A percentile compares a stretch with the other conserved stretches of the same genome.
Conservation (phyloP, 306 rosid species). For the Vicia villosa region DNA sequence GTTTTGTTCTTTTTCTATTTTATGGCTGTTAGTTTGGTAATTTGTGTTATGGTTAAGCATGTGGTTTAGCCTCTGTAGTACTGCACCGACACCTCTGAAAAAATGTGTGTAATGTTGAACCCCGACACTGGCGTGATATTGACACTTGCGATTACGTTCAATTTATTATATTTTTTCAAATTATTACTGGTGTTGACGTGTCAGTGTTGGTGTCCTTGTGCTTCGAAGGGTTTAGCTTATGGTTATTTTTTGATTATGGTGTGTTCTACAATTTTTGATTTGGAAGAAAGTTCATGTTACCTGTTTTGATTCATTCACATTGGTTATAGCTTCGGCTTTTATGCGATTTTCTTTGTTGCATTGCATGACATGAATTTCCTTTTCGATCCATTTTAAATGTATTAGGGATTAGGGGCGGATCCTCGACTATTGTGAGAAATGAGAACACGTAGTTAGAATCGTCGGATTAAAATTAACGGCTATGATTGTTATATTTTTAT, state of each 20-base stretch:
- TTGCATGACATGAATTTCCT: constrained; percentile 3
- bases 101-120: too few relatives aligned
- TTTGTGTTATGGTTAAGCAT: too few relatives aligned
- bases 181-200: too few relatives aligned
- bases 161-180: too few relatives aligned
- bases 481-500: not conserved
- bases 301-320: constrained; percentile 13
- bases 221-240: too few relatives aligned
- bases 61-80: too few relatives aligned
- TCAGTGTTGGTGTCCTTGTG: too few relatives aligned
- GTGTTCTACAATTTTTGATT: not conserved
- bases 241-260: constrained; percentile 12
- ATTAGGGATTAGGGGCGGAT: constrained; percentile 37
- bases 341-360: constrained; percentile 18
- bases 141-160: too few relatives aligned
- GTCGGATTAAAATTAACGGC: not conserved
- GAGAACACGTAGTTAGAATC: not conserved
- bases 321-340: constrained; percentile 22
- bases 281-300: not conserved
- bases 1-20: too few relatives aligned
- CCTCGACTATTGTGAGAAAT: not conserved
- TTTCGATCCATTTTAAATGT: constrained; percentile 32
- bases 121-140: too few relatives aligned
- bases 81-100: too few relatives aligned
- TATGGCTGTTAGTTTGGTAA: too few relatives aligned